Conservation (phyloP, 495 filamentous ascomycete genomes). For the Articulospora tetracladia region DNA sequence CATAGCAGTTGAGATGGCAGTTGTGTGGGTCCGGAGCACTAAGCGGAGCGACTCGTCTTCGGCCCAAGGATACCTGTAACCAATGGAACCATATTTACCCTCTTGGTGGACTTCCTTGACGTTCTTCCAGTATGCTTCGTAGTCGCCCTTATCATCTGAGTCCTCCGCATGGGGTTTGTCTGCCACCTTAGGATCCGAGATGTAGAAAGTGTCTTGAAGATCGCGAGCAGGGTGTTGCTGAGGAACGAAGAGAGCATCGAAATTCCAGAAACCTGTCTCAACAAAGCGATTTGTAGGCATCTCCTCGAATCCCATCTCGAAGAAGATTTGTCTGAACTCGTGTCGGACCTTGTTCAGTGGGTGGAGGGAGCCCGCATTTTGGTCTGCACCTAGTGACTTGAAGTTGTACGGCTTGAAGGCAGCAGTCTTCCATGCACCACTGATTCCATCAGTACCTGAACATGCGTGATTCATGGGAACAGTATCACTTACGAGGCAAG, state of each 20-base stretch:
- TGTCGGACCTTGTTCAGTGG: constrained; percentile 91
- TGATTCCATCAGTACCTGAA: constrained; percentile 25
- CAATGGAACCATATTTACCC: constrained; percentile 89
- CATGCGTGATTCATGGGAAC: neutral
- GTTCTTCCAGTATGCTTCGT: constrained; percentile 82
- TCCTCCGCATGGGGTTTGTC: constrained; percentile 59
- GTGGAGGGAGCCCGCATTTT: constrained; percentile 82
- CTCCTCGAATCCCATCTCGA: constrained; percentile 84
- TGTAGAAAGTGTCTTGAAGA: constrained; percentile 97
- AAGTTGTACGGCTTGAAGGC: constrained; percentile 98
- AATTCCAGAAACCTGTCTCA: constrained; percentile 98
- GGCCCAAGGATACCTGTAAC: constrained; percentile 92
- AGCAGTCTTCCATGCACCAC: constrained; percentile 77
- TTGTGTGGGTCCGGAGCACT: constrained; percentile 94
- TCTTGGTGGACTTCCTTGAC: constrained; percentile 75
- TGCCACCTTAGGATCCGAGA: constrained; percentile 77
- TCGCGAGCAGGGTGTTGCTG: constrained; percentile 97
- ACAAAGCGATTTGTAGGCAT: constrained; percentile 83
- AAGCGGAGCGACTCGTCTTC: constrained; percentile 84
- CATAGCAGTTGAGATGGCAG: constrained; percentile 81
- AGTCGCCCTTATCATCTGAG: constrained; percentile 67
- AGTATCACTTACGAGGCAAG: constrained; percentile 50
- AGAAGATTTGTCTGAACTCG: constrained; percentile 96
- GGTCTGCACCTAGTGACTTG: constrained; percentile 77
- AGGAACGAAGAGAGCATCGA: constrained; percentile 93